Conservation (phyloP, 805 yeast species). For the Isabelozyma gotoi region DNA sequence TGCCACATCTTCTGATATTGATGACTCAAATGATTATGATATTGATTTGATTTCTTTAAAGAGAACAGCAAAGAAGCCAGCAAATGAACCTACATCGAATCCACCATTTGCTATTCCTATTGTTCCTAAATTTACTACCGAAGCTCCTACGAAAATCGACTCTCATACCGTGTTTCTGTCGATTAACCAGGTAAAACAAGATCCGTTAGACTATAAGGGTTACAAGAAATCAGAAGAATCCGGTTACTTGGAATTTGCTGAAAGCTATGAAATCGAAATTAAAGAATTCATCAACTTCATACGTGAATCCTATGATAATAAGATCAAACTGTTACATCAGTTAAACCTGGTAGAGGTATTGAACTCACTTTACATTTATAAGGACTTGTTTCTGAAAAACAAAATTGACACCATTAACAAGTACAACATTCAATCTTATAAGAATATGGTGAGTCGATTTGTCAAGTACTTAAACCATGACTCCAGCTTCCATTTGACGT, state of each 20-base stretch:
- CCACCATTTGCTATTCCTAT: neutral
- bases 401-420: constrained; percentile 14
- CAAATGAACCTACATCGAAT: neutral
- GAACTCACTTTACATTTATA: constrained; percentile 26
- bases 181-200: constrained; percentile 3
- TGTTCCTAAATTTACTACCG: neutral
- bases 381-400: constrained; percentile 15
- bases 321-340: constrained; percentile 19
- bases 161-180: constrained; percentile 1
- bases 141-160: neutral
- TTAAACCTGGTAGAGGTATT: constrained; percentile 23
- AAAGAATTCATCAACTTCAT: constrained; percentile 19
- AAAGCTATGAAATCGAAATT: constrained; percentile 17
- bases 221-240: neutral
- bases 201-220: constrained; percentile 6
- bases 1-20: constrained; percentile 5
- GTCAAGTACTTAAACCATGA: constrained; percentile 12
- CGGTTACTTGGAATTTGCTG: constrained; percentile 14
- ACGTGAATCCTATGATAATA: constrained; percentile 16
- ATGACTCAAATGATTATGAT: constrained; percentile 16
- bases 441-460: constrained; percentile 20
- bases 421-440: constrained; percentile 15
- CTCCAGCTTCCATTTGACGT: constrained; percentile 15
- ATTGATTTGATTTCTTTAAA: constrained; percentile 22
- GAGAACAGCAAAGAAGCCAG: constrained; percentile 11